Evolutionary conservation across 2,329 filamentous ascomycete genomes (phyloP).

Genomic region (Aspergillus neoniger): DNA sequence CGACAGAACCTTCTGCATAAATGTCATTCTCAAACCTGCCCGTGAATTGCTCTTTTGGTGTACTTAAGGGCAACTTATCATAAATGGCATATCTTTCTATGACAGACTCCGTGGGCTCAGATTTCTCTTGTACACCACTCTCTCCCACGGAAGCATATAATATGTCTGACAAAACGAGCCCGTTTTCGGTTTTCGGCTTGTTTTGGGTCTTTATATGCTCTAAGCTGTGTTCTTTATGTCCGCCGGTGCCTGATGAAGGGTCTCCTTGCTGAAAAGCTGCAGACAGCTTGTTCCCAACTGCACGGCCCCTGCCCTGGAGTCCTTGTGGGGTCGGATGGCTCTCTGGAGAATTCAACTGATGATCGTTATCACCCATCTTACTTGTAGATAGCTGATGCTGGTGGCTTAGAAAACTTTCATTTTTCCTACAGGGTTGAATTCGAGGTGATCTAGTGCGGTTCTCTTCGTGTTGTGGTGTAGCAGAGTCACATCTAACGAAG

Average conservation of each 20-base stretch:
- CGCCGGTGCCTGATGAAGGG: not conserved
- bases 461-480: not conserved
- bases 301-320: conserved; percentile 24
- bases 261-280: conserved; percentile 21
- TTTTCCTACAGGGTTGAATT: not conserved
- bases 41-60: not conserved
- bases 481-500: not conserved
- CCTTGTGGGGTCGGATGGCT: not conserved
- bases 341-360: not conserved
- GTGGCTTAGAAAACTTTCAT: not conserved
- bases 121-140: no score
- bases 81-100: not conserved
- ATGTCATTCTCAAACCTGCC: not conserved
- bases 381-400: not conserved
- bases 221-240: not conserved
- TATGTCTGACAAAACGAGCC: not conserved
- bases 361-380: no score
- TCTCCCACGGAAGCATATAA: not conserved
- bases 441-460: not conserved
- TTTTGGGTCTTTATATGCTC: not conserved
- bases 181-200: not conserved
- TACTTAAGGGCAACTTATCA: not conserved
- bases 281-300: conserved; percentile 26
- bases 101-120: no score
- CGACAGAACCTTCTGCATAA: not conserved